Evolutionary conservation across 306 rosid species (phyloP).

Genomic region (Sicyos edulis): DNA sequence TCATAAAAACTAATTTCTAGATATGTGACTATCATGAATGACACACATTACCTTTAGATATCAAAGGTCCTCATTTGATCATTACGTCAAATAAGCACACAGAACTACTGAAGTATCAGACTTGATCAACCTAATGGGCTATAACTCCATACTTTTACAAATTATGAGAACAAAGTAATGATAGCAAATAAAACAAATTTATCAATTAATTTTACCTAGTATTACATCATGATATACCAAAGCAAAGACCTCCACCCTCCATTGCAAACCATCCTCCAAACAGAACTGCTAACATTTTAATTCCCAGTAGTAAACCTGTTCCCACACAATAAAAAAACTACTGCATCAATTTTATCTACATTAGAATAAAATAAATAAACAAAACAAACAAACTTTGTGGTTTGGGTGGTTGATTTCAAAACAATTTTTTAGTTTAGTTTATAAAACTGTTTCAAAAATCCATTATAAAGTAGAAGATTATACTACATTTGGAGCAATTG

Average conservation of each 20-base stretch:
- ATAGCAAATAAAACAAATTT: background rate
- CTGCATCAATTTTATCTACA: background rate
- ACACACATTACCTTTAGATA: no score
- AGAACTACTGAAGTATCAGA: slow-evolving; percentile 42
- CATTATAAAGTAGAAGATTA: background rate
- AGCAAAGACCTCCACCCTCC: slow-evolving; percentile 44
- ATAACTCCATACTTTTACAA: background rate
- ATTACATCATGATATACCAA: slow-evolving; percentile 63
- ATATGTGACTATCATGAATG: no score
- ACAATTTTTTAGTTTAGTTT: background rate
- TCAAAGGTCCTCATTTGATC: no score
- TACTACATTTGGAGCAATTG: background rate
- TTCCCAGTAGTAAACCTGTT: slow-evolving; percentile 51
- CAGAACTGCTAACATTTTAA: slow-evolving; percentile 44
- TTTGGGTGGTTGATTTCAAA: background rate
- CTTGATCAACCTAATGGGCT: background rate
- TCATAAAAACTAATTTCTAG: no score
- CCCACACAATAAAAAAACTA: background rate
- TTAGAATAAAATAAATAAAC: background rate
- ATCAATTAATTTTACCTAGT: slow-evolving; percentile 36
- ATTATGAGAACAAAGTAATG: background rate
- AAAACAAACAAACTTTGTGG: background rate
- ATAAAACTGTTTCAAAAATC: background rate
- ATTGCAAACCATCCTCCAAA: slow-evolving; percentile 59
- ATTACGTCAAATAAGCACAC: slow-evolving; percentile 42